phyloP scores from a whole-genome alignment of 2,329 filamentous ascomycete species.

The Apiospora aurea region DNA sequence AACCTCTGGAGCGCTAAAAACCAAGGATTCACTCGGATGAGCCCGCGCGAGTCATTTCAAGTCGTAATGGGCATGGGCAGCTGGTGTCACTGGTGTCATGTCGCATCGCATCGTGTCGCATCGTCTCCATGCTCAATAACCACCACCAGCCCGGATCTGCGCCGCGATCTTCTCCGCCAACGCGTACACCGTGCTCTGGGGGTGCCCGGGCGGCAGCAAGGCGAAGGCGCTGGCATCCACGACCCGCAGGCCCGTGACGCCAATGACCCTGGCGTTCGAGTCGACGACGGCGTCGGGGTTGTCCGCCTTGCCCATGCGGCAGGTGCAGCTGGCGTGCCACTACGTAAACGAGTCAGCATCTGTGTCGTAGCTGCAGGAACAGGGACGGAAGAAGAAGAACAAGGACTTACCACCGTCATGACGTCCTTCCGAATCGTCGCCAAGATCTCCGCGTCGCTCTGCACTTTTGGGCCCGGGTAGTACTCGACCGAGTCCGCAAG shows the following conservation, averaged over 20 bases:
- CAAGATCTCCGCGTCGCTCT: conserved; percentile 28
- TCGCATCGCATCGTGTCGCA: too few relatives aligned
- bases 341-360: background rate
- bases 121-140: too few relatives aligned
- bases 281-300: conserved; percentile 33
- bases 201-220: conserved; percentile 27
- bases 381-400: background rate
- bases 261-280: conserved; percentile 28
- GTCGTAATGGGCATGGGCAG: background rate
- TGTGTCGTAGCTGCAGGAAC: background rate
- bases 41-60: background rate
- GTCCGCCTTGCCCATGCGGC: conserved; percentile 29
- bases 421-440: conserved; percentile 25
- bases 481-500: conserved; percentile 26
- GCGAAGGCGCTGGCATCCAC: conserved; percentile 30
- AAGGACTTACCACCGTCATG: conserved; percentile 25
- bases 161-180: conserved; percentile 27
- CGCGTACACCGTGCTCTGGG: conserved; percentile 27
- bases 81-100: too few relatives aligned
- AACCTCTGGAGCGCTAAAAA: too few relatives aligned
- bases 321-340: conserved; percentile 32
- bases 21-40: background rate
- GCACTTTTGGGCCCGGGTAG: conserved; percentile 25
- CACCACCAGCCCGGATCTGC: background rate
- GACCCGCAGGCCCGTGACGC: conserved; percentile 30